Evolutionary conservation across 148 eudicot species (phyloP), one percentile per base, ranked within the genome.

Genomic region (Pouteria glomerata): DNA sequence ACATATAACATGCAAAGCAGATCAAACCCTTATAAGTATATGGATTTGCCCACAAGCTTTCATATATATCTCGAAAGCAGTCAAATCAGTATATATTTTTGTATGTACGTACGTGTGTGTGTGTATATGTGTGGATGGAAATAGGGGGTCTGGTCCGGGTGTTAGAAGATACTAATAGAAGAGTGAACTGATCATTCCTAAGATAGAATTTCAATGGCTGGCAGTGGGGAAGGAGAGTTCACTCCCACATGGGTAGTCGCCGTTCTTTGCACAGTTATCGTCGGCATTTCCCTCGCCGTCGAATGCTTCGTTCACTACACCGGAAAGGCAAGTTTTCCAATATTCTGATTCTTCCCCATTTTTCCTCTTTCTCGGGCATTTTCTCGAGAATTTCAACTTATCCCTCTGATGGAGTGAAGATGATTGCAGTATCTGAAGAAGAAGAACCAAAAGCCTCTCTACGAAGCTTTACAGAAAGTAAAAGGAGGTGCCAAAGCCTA

Each of bases 211-310:
- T 53, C 48, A 66, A 76, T 73, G 78, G 14, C 16, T 5, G 82
- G 80, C 8, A 66, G 74, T 48, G 84, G 71, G 70, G 80, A 37
- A 63, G 82, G 42, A 50, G 84, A 83, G 82, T 89, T 63, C 57
- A 89, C 97, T 4, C 97, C 97, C 29, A 91, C 97, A 14, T 91
- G 97, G 97, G 92, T 91, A 55, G 89, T 91, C 35, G 97, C 97
- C 47, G 86, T 82, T 64, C 90, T 91, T 8, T 91, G 97, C 74
- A 78, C 82, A 13, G 83, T 89, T 71, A 91, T 91, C 74, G 91
- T 91, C 63, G 85, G 82, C 57, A 84, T 89, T 57, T 91, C 97
- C 57, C 86, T 91, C 29, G 82, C 83, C 52, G 87, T 84, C 63
- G 95, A 89, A 76, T 84, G 97, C 1, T 67, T 84, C 56, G 77